Evolutionary conservation across 805 yeast species (phyloP), one percentile per base, ranked within the genome.

Genomic region (Sungouiella blattae): DNA sequence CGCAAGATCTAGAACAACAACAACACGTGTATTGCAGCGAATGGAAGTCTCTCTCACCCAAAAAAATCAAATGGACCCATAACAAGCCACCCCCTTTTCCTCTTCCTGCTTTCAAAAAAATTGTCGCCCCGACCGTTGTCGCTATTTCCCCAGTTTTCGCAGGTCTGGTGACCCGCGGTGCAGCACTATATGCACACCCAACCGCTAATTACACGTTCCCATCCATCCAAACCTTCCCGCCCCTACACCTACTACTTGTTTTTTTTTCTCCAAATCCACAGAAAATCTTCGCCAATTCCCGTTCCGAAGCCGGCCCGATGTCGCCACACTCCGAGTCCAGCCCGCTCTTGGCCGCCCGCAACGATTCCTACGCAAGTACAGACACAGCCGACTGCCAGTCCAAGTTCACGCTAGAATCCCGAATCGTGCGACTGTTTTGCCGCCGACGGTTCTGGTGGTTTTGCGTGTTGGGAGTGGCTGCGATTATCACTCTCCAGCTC

Each of bases 401-500:
- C 9, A 24, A 24, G 11, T 9, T 24, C 26, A n/a, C 11, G 13
- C 13, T 26, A 7, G 28, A 26, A 6, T 11, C 17, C 11, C 28
- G 17, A n/a, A 11, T 24, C 6, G 17, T 26, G 28, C 28, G 28
- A 7, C 22, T 8, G 4, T 17, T 31, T 8, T 18, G 22, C 22
- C 33, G 33, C 21, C 18, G 26, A 13, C 49, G 68, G n/a, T 69
- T 78, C 37, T 58, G 72, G 55, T 62, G 71, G 46, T 67, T 71
- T 41, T 60, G 71, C 30, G 52, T 64, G 0, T 52, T 77, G 15
- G 84, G 86, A 1, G 40, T 78, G 2, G 35, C 69, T 2, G 76
- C 78, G 30, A 58, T 78, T 23, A 50, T 77, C 11, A 65, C 74
- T 2, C 78, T 84, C 52, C 76, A 84, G 26, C 64, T 86, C 32